phyloP scores from a whole-genome alignment of 2,329 filamentous ascomycete species.

The Cytospora schulzeri region DNA sequence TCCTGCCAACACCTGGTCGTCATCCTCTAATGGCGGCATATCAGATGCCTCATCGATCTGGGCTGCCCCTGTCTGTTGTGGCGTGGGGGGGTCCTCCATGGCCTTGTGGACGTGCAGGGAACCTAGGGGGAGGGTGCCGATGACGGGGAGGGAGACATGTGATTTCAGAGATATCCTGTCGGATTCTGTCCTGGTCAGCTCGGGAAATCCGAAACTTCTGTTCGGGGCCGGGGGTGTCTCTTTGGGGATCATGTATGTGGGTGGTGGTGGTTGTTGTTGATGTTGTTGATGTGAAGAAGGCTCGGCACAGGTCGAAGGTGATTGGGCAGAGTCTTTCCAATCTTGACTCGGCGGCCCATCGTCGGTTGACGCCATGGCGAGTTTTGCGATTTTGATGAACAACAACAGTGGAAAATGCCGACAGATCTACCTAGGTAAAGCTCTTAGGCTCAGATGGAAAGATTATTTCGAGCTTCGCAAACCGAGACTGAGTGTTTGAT shows the following conservation, averaged over 20 bases:
- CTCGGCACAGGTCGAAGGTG: conserved; percentile 6
- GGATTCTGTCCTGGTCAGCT: conserved; percentile 42
- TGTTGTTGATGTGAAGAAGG: conserved; percentile 4
- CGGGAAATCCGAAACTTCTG: conserved; percentile 29
- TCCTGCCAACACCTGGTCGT: background rate
- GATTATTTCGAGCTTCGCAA: background rate
- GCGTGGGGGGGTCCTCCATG: conserved; percentile 34
- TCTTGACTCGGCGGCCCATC: conserved; percentile 16
- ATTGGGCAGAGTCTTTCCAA: background rate
- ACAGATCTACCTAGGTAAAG: too few relatives aligned
- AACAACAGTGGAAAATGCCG: background rate
- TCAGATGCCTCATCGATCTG: conserved; percentile 8
- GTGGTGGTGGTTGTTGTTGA: too few relatives aligned
- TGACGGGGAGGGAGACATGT: conserved; percentile 41
- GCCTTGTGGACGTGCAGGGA: conserved; percentile 43
- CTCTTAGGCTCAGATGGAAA: background rate
- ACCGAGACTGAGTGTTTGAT: background rate
- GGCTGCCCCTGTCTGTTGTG: conserved; percentile 19
- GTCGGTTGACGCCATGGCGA: conserved; percentile 15
- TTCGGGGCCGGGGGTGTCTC: conserved; percentile 4
- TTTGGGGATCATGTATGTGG: background rate
- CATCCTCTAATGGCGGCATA: conserved; percentile 22
- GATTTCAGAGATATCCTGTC: conserved; percentile 35
- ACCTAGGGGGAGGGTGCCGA: conserved; percentile 46
- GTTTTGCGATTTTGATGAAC: background rate